Conservation (phyloP, 768 basidiomycete species). For the Boletus tomentosulus region DNA sequence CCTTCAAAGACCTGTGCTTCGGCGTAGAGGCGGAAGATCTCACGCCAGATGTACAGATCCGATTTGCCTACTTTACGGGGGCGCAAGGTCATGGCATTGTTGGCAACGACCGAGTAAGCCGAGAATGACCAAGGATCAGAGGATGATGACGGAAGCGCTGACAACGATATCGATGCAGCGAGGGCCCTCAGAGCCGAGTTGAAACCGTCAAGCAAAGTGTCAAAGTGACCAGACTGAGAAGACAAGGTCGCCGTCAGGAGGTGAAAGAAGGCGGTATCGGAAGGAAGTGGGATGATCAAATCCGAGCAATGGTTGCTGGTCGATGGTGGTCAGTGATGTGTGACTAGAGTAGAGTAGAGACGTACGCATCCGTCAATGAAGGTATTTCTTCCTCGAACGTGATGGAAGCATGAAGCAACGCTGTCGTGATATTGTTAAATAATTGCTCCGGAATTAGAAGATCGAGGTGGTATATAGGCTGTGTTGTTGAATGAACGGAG, state of each 20-base stretch:
- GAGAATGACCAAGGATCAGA: conserved; percentile 30
- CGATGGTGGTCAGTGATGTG: not conserved
- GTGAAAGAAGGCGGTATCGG: conserved; percentile 77
- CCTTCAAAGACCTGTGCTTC: conserved; percentile 86
- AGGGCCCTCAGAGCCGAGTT: conserved; percentile 44
- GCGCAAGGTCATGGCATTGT: conserved; percentile 34
- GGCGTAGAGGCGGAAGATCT: conserved; percentile 84
- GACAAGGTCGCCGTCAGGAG: conserved; percentile 61
- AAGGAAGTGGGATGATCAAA: conserved; percentile 72
- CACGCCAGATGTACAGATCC: conserved; percentile 86
- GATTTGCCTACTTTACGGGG: conserved; percentile 32
- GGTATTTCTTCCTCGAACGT: not conserved
- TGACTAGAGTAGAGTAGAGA: not conserved
- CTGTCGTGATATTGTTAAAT: conserved; percentile 4
- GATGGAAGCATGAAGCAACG: conserved; percentile 3
- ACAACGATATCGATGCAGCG: conserved; percentile 34
- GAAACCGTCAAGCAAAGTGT: conserved; percentile 49
- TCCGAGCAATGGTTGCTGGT: conserved; percentile 34
- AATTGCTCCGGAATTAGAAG: conserved; percentile 11
- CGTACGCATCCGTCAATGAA: conserved; percentile 7
- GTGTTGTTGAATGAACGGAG: not conserved
- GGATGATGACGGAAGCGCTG: conserved; percentile 31
- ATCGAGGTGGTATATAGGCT: conserved; percentile 10
- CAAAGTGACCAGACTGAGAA: conserved; percentile 50
- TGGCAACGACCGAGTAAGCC: conserved; percentile 25